phyloP scores from a whole-genome alignment of 169 alveolate species.

The Eimeria falciformis region DNA sequence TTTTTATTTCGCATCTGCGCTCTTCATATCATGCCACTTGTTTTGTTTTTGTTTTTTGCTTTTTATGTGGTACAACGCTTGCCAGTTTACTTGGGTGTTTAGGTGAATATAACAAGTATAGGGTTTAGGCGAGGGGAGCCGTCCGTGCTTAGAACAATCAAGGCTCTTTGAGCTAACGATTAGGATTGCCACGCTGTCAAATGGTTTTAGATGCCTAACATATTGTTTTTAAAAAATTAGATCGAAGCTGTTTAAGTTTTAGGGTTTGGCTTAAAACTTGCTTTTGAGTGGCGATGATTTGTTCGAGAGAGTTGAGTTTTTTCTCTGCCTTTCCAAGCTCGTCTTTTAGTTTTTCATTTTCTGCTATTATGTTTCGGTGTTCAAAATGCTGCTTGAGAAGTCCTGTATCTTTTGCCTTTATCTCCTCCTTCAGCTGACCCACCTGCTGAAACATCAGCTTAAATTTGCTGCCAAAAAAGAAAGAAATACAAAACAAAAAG shows the following conservation, averaged over 20 bases:
- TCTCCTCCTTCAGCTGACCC: slow-evolving; percentile 93
- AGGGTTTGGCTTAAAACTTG: not conserved
- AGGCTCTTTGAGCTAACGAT: too few relatives aligned
- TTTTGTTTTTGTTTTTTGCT: too few relatives aligned
- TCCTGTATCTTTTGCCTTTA: slow-evolving; percentile 89
- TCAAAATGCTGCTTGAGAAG: slow-evolving; percentile 88
- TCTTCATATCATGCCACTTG: too few relatives aligned
- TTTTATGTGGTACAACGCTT: too few relatives aligned
- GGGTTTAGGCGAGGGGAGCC: too few relatives aligned
- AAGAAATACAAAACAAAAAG: not conserved
- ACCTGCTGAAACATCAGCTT: slow-evolving; percentile 92
- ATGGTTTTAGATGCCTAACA: too few relatives aligned
- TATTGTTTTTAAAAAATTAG: too few relatives aligned
- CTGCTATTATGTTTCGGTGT: slow-evolving; percentile 82
- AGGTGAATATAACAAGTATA: too few relatives aligned
- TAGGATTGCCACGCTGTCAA: too few relatives aligned
- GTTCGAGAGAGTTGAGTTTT: slow-evolving; percentile 81
- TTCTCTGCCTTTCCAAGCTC: slow-evolving; percentile 85
- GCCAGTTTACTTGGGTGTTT: too few relatives aligned
- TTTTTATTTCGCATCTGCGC: slow-evolving; percentile 86
- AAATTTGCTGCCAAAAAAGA: slow-evolving; percentile 82
- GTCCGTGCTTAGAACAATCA: too few relatives aligned
- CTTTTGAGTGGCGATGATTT: slow-evolving; percentile 78
- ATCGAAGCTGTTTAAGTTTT: too few relatives aligned
- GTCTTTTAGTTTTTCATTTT: slow-evolving; percentile 86